Conservation (phyloP, 805 yeast species). For the Komagataella ulmi region DNA sequence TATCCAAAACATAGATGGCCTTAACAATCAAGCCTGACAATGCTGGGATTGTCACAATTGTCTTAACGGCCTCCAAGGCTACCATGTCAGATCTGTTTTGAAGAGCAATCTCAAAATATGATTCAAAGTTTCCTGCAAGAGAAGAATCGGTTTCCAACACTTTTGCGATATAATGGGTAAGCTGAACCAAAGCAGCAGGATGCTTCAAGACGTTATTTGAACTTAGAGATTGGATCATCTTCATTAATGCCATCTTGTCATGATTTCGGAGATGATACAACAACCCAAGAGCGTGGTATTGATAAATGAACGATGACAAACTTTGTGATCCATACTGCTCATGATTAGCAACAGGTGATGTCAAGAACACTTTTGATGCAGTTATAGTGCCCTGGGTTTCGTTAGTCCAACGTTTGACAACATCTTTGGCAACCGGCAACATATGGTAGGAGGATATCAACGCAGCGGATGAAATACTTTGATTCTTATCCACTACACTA, state of each 20-base stretch:
- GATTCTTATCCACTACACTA: slow-evolving; percentile 84
- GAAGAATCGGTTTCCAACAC: slow-evolving; percentile 62
- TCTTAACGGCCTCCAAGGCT: slow-evolving; percentile 82
- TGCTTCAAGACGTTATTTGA: slow-evolving; percentile 51
- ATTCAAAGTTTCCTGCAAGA: slow-evolving; percentile 43
- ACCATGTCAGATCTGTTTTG: slow-evolving; percentile 80
- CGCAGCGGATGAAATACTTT: slow-evolving; percentile 87
- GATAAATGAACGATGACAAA: slow-evolving; percentile 67
- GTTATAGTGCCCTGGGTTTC: slow-evolving; percentile 88
- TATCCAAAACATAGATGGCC: slow-evolving; percentile 65
- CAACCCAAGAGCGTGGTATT: slow-evolving; percentile 91
- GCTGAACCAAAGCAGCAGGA: slow-evolving; percentile 74
- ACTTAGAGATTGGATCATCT: slow-evolving; percentile 69
- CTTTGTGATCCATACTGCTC: slow-evolving; percentile 42
- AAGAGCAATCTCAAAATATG: slow-evolving; percentile 56
- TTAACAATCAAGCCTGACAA: slow-evolving; percentile 54
- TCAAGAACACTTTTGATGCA: slow-evolving; percentile 41
- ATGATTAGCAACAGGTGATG: slow-evolving; percentile 35
- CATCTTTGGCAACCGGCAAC: slow-evolving; percentile 80
- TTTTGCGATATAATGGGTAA: slow-evolving; percentile 71
- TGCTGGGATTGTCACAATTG: slow-evolving; percentile 41
- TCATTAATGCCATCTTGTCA: slow-evolving; percentile 89
- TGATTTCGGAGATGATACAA: slow-evolving; percentile 78
- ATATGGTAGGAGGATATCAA: slow-evolving; percentile 82
- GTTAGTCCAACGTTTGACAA: slow-evolving; percentile 86